Evolutionary conservation across 495 filamentous ascomycete species (phyloP).

Genomic region (Penicillium ochrochloron): DNA sequence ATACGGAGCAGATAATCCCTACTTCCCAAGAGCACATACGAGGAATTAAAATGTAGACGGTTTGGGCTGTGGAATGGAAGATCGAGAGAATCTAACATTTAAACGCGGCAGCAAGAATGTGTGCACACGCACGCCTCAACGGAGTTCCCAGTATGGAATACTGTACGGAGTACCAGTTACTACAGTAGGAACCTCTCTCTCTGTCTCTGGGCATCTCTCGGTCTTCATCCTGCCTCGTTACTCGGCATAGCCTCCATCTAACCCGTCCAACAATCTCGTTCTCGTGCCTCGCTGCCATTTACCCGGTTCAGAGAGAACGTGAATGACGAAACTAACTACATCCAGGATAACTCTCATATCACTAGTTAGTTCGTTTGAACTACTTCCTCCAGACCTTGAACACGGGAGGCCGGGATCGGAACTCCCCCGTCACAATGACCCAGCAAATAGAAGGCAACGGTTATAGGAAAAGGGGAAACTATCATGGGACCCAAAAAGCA

Average conservation of each 20-base stretch:
- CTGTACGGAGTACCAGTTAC: background rate
- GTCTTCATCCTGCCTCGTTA: background rate
- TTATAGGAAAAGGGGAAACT: constrained; percentile 5
- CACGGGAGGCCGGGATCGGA: constrained; percentile 34
- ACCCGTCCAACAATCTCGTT: background rate
- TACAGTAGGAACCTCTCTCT: background rate
- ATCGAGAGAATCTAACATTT: constrained; percentile 31
- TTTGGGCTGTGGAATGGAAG: constrained; percentile 34
- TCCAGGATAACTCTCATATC: no score
- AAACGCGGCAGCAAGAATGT: constrained; percentile 26
- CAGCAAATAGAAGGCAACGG: constrained; percentile 7
- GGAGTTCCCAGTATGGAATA: background rate
- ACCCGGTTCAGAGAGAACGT: background rate
- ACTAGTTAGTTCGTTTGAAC: background rate
- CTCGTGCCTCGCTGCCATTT: constrained; percentile 1
- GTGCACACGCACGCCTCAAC: constrained; percentile 1
- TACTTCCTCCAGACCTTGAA: background rate
- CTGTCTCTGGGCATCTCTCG: background rate
- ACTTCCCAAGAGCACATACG: background rate
- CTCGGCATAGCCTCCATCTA: background rate
- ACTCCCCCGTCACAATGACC: background rate
- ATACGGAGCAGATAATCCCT: background rate
- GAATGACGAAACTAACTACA: background rate
- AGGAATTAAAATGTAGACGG: background rate
- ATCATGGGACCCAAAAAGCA: constrained; percentile 35